phyloP scores from a whole-genome alignment of 352 stramenopile species.

The Globisporangium acanthophoron region DNA sequence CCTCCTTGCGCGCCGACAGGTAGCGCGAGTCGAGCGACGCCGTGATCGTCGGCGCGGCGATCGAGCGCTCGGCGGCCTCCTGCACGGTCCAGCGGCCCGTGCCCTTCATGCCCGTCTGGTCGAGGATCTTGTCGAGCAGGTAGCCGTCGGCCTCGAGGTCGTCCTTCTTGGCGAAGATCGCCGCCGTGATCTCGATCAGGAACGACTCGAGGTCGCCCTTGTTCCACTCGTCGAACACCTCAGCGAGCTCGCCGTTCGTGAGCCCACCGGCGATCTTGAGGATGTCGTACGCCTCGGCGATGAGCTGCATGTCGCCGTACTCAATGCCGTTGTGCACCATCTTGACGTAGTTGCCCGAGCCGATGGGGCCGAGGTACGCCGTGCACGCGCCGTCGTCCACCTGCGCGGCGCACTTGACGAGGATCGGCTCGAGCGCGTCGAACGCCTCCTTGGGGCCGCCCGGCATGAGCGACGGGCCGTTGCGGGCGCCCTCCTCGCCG shows the following conservation, averaged over 20 bases:
- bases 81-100: conserved; percentile 97
- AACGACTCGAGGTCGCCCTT: conserved; percentile 95
- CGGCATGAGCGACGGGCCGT: conserved; percentile 98
- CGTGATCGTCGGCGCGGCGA: conserved; percentile 96
- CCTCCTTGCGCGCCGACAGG: conserved; percentile 94
- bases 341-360: conserved; percentile 99
- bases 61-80: conserved; percentile 93
- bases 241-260: conserved; percentile 88
- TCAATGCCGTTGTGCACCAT: conserved; percentile 99
- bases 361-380: conserved; percentile 95
- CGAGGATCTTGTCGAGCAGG: conserved; percentile 95
- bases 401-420: conserved; percentile 96
- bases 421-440: conserved; percentile 95
- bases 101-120: conserved; percentile 99
- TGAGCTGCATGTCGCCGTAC: conserved; percentile 99
- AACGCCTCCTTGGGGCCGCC: conserved; percentile 95
- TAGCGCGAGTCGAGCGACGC: conserved; percentile 96
- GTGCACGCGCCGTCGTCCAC: conserved; percentile 94
- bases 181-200: conserved; percentile 98
- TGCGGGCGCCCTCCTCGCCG: conserved; percentile 97
- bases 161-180: conserved; percentile 97
- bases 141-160: conserved; percentile 86
- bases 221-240: conserved; percentile 98
- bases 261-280: conserved; percentile 91
- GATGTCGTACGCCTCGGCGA: conserved; percentile 98